phyloP scores from a whole-genome alignment of 768 basidiomycete genomes.

The Leucocoprinus leucothites region DNA sequence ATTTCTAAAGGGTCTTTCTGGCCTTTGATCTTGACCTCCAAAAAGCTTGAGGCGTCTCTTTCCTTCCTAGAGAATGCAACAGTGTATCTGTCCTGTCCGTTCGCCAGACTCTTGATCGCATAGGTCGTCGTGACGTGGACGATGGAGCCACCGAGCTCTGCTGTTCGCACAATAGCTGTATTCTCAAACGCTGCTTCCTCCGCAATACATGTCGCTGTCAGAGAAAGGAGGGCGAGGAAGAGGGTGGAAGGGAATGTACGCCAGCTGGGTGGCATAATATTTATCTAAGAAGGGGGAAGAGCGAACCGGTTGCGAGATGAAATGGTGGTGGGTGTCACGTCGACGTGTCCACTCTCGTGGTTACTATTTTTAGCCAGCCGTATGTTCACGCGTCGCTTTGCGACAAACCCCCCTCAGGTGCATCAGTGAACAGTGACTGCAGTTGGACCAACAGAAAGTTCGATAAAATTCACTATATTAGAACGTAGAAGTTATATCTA shows the following conservation, averaged over 20 bases:
- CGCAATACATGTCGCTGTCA: conserved; percentile 30
- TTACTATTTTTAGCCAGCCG: conserved; percentile 17
- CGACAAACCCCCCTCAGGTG: not conserved
- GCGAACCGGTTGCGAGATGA: not conserved
- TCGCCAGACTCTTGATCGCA: conserved; percentile 70
- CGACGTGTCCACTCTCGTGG: conserved; percentile 26
- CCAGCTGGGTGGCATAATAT: conserved; percentile 42
- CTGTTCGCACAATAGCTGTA: conserved; percentile 81
- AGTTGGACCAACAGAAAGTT: not conserved
- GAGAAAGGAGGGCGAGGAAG: conserved; percentile 38
- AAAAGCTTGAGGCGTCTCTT: conserved; percentile 65
- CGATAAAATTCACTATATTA: conserved; percentile 8
- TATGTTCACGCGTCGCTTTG: not conserved
- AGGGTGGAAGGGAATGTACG: conserved; percentile 38
- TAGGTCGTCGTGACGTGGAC: conserved; percentile 90
- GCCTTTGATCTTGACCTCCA: conserved; percentile 81
- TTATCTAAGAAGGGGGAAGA: conserved; percentile 21
- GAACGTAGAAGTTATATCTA: conserved; percentile 15
- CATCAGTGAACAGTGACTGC: too few relatives aligned
- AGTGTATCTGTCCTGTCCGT: conserved; percentile 60
- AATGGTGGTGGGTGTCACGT: conserved; percentile 10
- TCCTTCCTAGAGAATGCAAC: conserved; percentile 65
- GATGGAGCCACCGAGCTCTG: conserved; percentile 87
- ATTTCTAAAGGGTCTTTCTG: conserved; percentile 49
- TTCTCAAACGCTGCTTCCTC: conserved; percentile 70